Percentiles rank a stretch among this genome's conserved stretches.
phyloP scores from a whole-genome alignment of 345 rosid genomes.

The Lagerstroemia speciosa region DNA sequence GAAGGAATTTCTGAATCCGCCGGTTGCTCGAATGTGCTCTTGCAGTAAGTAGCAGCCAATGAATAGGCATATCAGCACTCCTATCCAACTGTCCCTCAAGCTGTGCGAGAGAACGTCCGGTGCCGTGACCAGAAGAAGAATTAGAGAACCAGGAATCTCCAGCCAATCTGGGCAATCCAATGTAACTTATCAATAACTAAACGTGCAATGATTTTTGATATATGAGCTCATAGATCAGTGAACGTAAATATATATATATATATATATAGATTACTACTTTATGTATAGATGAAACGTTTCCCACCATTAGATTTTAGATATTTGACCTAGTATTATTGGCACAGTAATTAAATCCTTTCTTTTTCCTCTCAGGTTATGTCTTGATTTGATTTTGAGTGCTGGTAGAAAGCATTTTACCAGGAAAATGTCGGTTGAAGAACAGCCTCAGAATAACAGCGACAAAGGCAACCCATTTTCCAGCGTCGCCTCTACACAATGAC shows the following conservation, averaged over 20 bases:
- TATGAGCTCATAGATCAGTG: neutral
- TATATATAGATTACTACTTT: too few relatives aligned
- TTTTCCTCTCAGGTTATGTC: too few relatives aligned
- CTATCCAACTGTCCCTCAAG: conserved; percentile 47
- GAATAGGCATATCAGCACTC: conserved; percentile 53
- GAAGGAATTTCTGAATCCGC: conserved; percentile 79
- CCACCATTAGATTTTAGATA: too few relatives aligned
- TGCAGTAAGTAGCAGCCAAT: conserved; percentile 85
- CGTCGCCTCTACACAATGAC: conserved; percentile 47
- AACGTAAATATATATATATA: neutral
- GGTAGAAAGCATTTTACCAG: conserved; percentile 54
- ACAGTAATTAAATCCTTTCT: too few relatives aligned
- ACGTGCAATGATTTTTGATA: too few relatives aligned
- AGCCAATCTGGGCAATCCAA: conserved; percentile 38
- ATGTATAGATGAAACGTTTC: too few relatives aligned
- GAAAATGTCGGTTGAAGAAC: conserved; percentile 69
- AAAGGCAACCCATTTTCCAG: conserved; percentile 91
- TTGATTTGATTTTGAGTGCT: too few relatives aligned
- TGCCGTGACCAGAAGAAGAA: conserved; percentile 61
- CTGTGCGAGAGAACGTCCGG: conserved; percentile 52
- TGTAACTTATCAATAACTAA: neutral
- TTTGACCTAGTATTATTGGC: too few relatives aligned
- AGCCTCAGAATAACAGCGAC: conserved; percentile 57
- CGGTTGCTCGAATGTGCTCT: conserved; percentile 86
- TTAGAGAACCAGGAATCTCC: conserved; percentile 73